Base-by-base conservation (phyloP, 2,329 filamentous ascomycete genomes). In the Albophoma yamanashiensis region DNA sequence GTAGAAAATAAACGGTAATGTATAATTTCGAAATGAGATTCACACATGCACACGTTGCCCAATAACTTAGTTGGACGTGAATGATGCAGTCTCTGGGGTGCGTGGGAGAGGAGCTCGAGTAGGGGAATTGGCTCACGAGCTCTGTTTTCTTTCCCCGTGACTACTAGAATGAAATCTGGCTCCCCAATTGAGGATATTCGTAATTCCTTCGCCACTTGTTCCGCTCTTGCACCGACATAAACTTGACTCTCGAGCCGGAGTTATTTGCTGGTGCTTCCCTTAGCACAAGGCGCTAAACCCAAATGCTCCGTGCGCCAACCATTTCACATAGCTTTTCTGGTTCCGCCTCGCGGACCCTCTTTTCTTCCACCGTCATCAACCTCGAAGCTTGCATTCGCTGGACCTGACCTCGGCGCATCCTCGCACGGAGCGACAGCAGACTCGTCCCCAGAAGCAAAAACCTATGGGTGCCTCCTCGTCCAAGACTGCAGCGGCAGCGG, bases 381-480 rank as follows among this genome's bases (percentile, higher is more conserved):
- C 17, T n/a, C 40, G 20, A n/a, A 43, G 8, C 40, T 43, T 43
- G 15, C 40, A 43, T n/a, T 43, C 31, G n/a, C 50, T 36, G 3
- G 27, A 53, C 17, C 39, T n/a, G 7, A 43, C 17, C 25, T 17
- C 45, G 27, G 14, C 45, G 14, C 45, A 27, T 27, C 22, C 15
- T 3, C 15, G 12, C 27, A 25, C 22, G 7, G 22, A 47, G 3
- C 9, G 8, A 27, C 25, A 17, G 45, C 45, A 55, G 5, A 56
- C 8, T 38, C 12, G 22, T 31, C 50, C n/a, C 15, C 50, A n/a
- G 27, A 53, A 31, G 17, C 27, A n/a, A n/a, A n/a, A n/a, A n/a
- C 27, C 3, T 8, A 71, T 81, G 79, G 79, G 79, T 40, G 73
- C 78, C 6, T 74, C 76, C 45, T 71, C 76, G 4, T 81, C 79